Conservation (phyloP, 305 asterid genomes). For the Fraxinus dipetala region DNA sequence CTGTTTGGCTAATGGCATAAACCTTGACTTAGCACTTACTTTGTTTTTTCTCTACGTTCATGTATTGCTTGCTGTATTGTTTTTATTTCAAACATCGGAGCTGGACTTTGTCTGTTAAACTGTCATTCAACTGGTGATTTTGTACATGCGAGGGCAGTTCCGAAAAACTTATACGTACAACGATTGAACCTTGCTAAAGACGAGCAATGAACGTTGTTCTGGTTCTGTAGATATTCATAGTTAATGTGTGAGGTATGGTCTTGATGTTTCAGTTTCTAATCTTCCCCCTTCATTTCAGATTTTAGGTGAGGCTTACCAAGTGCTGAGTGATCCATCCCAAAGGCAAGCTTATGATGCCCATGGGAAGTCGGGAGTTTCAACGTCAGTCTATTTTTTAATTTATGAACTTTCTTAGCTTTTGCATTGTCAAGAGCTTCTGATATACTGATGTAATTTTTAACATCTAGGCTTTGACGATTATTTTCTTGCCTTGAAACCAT, state of each 20-base stretch:
- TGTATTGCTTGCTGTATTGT: background rate
- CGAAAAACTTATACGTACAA: background rate
- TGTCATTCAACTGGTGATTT: background rate
- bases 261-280: slow-evolving; percentile 26
- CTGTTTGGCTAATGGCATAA: background rate
- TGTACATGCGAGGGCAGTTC: background rate
- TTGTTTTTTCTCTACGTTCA: background rate
- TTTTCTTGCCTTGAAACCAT: slow-evolving; percentile 23
- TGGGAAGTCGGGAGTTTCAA: slow-evolving; percentile 94
- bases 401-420: slow-evolving; percentile 9
- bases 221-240: background rate
- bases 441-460: background rate
- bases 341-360: slow-evolving; percentile 84
- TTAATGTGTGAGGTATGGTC: slow-evolving; percentile 23
- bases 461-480: slow-evolving; percentile 4
- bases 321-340: slow-evolving; percentile 85
- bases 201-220: slow-evolving; percentile 14
- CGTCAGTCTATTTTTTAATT: slow-evolving; percentile 49
- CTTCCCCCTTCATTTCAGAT: slow-evolving; percentile 47
- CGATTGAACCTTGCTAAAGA: background rate
- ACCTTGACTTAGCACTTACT: background rate
- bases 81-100: background rate
- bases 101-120: background rate
- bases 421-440: slow-evolving; percentile 9
- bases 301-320: slow-evolving; percentile 99